Evolutionary conservation across 2,329 filamentous ascomycete genomes (phyloP).

Genomic region (Cadophora sp.): DNA sequence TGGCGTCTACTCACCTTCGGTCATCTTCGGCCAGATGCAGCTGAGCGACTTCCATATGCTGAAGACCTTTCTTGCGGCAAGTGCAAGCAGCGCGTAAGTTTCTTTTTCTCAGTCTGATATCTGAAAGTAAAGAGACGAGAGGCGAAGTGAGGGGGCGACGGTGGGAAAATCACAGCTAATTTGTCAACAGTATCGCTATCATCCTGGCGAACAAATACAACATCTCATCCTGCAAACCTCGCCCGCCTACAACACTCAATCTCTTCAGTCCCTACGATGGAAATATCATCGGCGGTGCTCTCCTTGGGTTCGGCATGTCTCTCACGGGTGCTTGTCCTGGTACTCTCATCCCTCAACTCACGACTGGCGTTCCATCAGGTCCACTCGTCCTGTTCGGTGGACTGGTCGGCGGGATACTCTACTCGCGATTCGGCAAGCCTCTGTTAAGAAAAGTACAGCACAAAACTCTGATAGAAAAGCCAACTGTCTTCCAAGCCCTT

Average conservation of each 20-base stretch:
- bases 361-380: slow-evolving; percentile 34
- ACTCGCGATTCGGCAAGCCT: slow-evolving; percentile 43
- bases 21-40: slow-evolving; percentile 67
- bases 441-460: background rate
- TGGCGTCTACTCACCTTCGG: slow-evolving; percentile 64
- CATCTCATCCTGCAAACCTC: slow-evolving; percentile 43
- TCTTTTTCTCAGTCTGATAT: background rate
- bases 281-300: slow-evolving; percentile 67
- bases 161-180: slow-evolving; percentile 11
- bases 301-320: slow-evolving; percentile 71
- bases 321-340: slow-evolving; percentile 70
- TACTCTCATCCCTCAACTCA: slow-evolving; percentile 66
- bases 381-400: slow-evolving; percentile 59
- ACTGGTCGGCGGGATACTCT: slow-evolving; percentile 59
- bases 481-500: slow-evolving; percentile 36
- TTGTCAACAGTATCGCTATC: slow-evolving; percentile 51
- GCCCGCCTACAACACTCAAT: slow-evolving; percentile 14
- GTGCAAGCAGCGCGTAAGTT: slow-evolving; percentile 66
- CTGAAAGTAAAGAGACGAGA: background rate
- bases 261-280: slow-evolving; percentile 66
- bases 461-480: slow-evolving; percentile 10
- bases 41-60: slow-evolving; percentile 70
- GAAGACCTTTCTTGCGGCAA: slow-evolving; percentile 67
- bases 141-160: no score
- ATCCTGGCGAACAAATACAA: slow-evolving; percentile 53